These are phyloP conservation scores for Alternaria dauci DNA, from an alignment of 2,329 filamentous ascomycete species.

Conservation along the genomic window DNA sequence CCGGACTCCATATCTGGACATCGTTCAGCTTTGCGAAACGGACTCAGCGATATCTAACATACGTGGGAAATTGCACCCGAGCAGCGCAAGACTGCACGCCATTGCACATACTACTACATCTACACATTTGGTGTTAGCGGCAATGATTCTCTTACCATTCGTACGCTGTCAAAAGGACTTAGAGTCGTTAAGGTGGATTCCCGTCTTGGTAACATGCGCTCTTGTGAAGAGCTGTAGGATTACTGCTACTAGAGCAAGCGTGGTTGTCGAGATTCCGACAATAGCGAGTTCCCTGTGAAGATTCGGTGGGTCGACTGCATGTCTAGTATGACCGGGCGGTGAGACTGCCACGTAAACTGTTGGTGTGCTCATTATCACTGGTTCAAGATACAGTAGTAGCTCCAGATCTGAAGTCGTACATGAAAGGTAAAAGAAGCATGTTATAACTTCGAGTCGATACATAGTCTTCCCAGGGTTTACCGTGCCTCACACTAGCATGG, in stretches of 20 bases:
- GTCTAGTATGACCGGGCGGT: neutral
- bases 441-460: neutral
- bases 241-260: neutral
- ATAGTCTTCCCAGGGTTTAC: neutral
- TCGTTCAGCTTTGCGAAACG: neutral
- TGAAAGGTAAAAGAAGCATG: neutral
- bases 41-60: neutral
- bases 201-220: neutral
- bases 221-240: neutral
- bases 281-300: neutral
- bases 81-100: neutral
- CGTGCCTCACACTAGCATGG: neutral
- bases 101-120: constrained; percentile 1
- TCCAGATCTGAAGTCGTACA: neutral
- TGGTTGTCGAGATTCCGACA: neutral
- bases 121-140: neutral
- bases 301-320: neutral
- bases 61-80: constrained; percentile 3
- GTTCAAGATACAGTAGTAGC: neutral
- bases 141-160: neutral
- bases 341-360: neutral
- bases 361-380: neutral
- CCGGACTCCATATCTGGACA: neutral
- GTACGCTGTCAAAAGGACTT: neutral
- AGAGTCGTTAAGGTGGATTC: neutral